Conservation (phyloP, 345 rosid species). For the Hypericum androsaemum region DNA sequence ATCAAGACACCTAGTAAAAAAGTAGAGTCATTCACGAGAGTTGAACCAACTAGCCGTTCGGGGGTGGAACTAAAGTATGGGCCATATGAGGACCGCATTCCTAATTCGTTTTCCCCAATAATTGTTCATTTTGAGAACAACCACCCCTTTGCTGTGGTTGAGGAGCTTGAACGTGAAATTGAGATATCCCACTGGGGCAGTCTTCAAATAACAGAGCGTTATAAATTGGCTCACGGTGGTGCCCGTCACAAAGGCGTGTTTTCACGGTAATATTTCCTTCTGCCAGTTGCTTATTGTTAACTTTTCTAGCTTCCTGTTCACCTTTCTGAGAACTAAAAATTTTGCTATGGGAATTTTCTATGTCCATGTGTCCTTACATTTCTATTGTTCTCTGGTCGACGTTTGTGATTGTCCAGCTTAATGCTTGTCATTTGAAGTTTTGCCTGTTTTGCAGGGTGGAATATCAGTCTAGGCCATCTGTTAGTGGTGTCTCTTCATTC, state of each 20-base stretch:
- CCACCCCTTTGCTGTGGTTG: conserved; percentile 92
- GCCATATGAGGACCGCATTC: conserved; percentile 64
- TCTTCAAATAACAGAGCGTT: conserved; percentile 79
- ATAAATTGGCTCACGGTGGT: conserved; percentile 81
- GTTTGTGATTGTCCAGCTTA: background rate
- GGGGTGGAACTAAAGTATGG: conserved; percentile 84
- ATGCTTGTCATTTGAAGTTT: conserved; percentile 2
- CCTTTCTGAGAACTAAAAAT: background rate
- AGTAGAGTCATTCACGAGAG: conserved; percentile 81
- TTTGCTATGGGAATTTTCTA: background rate
- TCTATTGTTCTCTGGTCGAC: background rate
- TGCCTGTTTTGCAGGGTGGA: conserved; percentile 68
- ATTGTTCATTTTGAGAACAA: conserved; percentile 85
- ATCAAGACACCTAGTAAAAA: conserved; percentile 70
- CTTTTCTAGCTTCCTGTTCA: background rate
- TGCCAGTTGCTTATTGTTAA: background rate
- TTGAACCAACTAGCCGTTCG: conserved; percentile 67
- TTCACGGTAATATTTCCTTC: conserved; percentile 55
- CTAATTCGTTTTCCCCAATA: conserved; percentile 69
- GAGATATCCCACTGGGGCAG: conserved; percentile 99
- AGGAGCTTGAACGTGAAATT: conserved; percentile 88
- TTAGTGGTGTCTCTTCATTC: conserved; percentile 74
- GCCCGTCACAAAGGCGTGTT: conserved; percentile 94
- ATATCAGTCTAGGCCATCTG: conserved; percentile 63
- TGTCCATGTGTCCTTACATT: background rate